These are phyloP conservation scores for Nemania sp. DNA, from an alignment of 2,329 filamentous ascomycete genomes.

Conservation along the genomic window DNA sequence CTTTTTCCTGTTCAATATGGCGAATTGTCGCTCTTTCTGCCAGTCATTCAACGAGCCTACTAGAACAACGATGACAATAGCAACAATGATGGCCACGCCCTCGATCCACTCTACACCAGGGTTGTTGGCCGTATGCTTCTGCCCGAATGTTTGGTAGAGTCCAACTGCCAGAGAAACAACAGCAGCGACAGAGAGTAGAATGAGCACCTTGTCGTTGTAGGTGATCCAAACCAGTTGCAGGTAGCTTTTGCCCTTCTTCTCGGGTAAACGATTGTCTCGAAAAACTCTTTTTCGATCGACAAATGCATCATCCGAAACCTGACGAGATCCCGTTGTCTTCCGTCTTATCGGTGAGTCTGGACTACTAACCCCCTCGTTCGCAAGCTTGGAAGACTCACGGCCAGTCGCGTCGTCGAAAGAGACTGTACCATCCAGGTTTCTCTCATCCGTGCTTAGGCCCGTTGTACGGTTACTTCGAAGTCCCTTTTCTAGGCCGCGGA, in stretches of 20 bases:
- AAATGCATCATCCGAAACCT: constrained; percentile 47
- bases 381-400: constrained; percentile 41
- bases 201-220: constrained; percentile 81
- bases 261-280: constrained; percentile 72
- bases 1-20: constrained; percentile 79
- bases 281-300: constrained; percentile 71
- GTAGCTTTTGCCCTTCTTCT: constrained; percentile 74
- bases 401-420: constrained; percentile 72
- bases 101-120: constrained; percentile 77
- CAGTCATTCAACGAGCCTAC: constrained; percentile 80
- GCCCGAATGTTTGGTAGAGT: constrained; percentile 74
- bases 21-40: constrained; percentile 80
- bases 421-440: constrained; percentile 64
- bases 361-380: constrained; percentile 40
- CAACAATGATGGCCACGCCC: constrained; percentile 80
- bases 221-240: constrained; percentile 79
- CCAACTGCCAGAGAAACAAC: constrained; percentile 75
- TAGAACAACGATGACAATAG: constrained; percentile 75
- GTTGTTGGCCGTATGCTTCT: constrained; percentile 53
- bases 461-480: constrained; percentile 72
- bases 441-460: constrained; percentile 80
- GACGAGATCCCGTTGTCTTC: constrained; percentile 26
- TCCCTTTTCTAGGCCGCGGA: constrained; percentile 78
- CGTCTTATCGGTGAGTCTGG: constrained; percentile 30
- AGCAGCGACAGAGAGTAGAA: constrained; percentile 72